Evolutionary conservation across 1,284 basidiomycete genomes (phyloP).

Genomic region (Retiboletus flavoniger): DNA sequence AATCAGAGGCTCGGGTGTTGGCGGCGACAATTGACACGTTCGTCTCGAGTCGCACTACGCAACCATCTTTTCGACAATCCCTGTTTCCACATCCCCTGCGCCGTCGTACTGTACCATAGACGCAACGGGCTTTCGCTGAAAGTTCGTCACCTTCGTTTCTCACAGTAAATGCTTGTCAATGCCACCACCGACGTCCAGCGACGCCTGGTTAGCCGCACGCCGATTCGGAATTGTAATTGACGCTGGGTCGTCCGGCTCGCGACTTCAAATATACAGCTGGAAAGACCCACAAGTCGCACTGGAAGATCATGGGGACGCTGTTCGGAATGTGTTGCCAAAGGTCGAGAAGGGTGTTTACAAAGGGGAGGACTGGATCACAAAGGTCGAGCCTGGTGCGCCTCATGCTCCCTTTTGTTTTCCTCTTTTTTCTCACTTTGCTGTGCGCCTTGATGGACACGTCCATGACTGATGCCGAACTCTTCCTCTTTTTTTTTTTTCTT

Average conservation of each 20-base stretch:
- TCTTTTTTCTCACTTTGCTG: background rate
- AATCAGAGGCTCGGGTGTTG: background rate
- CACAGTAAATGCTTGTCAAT: conserved; percentile 42
- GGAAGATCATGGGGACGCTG: conserved; percentile 44
- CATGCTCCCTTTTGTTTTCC: background rate
- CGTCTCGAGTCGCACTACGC: too few species aligned
- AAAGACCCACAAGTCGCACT: conserved; percentile 68
- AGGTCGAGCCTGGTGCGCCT: conserved; percentile 88
- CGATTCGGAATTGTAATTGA: conserved; percentile 97
- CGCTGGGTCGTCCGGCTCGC: conserved; percentile 95
- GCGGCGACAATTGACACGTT: background rate
- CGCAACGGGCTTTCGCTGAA: conserved; percentile 23
- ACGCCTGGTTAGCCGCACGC: conserved; percentile 74
- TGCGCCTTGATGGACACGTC: background rate
- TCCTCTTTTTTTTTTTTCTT: background rate
- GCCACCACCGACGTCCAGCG: conserved; percentile 68
- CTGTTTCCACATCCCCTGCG: background rate
- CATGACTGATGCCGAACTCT: background rate
- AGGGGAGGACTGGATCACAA: conserved; percentile 84
- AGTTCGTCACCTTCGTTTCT: conserved; percentile 26
- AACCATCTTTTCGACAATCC: background rate
- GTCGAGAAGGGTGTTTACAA: conserved; percentile 89
- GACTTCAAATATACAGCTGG: conserved; percentile 98
- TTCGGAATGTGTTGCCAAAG: conserved; percentile 62
- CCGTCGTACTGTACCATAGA: conserved; percentile 13